Base-by-base conservation (phyloP, 179 eudicot genomes). In the Camellia oleifera region DNA sequence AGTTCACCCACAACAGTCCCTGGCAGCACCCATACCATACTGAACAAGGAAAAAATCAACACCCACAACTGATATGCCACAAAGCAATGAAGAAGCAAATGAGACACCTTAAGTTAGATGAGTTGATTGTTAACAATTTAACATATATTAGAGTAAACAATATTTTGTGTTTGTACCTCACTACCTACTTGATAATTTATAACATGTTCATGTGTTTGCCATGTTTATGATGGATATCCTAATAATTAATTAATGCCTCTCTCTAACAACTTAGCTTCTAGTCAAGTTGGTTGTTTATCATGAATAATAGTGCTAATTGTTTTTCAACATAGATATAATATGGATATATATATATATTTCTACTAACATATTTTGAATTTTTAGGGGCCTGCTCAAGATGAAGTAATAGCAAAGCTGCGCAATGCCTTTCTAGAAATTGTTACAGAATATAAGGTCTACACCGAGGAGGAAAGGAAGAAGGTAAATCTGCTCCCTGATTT, bases 301-400 rank as follows among this genome's bases (percentile, higher is more conserved):
- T 11, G 52, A 32, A 32, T 14, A 8, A 11, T 23, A 23, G 18
- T 72, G 12, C 26, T 40, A 46, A 74, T 57, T 74, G 50, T 12
- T 44, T 57, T 13, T 14, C 6, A 74, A 17, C 13, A n/a, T 26
- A 26, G n/a, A 50, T 18, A 15, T 57, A 2, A 32, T 5, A 9
- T n/a, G 4, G 64, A 12, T 15, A 61, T 23, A 10, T 72, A 10
- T 53, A 56, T 26, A 20, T 3, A 54, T 11, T 11, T 12, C 14
- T 40, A 17, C 15, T 15, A 64, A 50, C 52, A 32, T 26, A 3
- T 64, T 77, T 50, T 82, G 72, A 53, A 85, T 75, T 54, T 78
- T 46, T 79, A 96, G 99, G 99, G 99, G 81, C 98, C 99, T 80
- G 90, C 87, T 81, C 89, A 91, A 84, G 97, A 96, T 85, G 97